Evolutionary conservation across 129 eudicot species (phyloP), one percentile per base, ranked within the genome.

Genomic region (Kitagawia praeruptora): DNA sequence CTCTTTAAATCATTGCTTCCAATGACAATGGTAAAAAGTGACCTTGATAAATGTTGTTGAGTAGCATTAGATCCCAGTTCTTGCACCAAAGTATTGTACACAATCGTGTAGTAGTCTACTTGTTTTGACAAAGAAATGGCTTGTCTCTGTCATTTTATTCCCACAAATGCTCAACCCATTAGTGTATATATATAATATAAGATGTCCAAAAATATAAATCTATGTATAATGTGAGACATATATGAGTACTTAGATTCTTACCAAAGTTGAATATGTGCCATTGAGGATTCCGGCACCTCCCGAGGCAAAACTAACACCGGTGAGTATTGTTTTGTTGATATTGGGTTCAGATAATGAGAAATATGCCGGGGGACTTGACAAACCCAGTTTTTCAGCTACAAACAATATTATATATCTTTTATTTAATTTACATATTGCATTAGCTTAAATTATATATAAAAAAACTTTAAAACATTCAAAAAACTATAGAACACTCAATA

Each of bases 1-100:
- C 84, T 87, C 12, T 87, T 77, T 19, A 93, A 75, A 80, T 93
- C 98, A 67, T 93, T 93, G 90, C 97, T 93, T 81, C 98, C 97
- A 3, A 93, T 89, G 5, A 91, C 91, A 12, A 91, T 42, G 6
- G 80, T 48, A 70, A 91, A 91, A 14, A 93, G 27, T 21, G 98
- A 87, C 70, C 91, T 93, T 10, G 90, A 23, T 74, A 91, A 58
- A 75, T 87, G 89, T 75, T 86, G 45, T 6, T 88, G 81, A 27
- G 92, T 91, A 23, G 38, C 86, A 0, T 34, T 31, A 11, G 75
- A 27, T 47, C 97, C 97, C 82, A 87, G 16, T 67, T 81, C 48
- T 47, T 83, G 76, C 73, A 83, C 84, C 63, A 93, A 76, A 21
- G 77, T 66, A 10, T 83, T 79, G 23, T 86, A 87, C 67, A 93